Base-by-base conservation (phyloP, 2,329 filamentous ascomycete genomes). In the Mycocentrospora acerina region DNA sequence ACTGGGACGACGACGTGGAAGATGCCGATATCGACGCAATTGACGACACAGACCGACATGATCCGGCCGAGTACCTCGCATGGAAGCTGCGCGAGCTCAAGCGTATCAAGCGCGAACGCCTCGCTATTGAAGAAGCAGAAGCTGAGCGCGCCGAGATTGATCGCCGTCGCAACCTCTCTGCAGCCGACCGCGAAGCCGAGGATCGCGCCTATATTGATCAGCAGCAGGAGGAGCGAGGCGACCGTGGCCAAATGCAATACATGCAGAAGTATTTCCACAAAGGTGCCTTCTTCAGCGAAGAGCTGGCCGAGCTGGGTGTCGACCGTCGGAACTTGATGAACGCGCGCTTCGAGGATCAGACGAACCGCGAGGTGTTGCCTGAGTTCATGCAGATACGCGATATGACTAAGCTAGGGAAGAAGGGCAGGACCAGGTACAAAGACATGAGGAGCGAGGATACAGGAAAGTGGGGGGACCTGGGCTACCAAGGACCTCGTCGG, bases 221-320 rank as follows among this genome's bases (percentile, higher is more conserved):
- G 51, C 91, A 97, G 68, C 82, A 85, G 54, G 86, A 86, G 46
- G 90, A 95, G 48, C 73, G 75, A 16, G 87, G 88, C 56, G 45
- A 75, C 34, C 84, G 85, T 44, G 89, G 89, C 36, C 86, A 91
- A 69, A 88, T 93, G 77, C 80, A 80, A 2, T 96, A 83, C 66
- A 88, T 97, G 86, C 90, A 96, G 62, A 90, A 90, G 64, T 98
- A 97, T 72, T 90, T 88, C 69, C 93, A 98, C 76, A 91, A 90
- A 71, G 93, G 93, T 32, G 93, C 93, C 12, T 98, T 97, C 73
- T 97, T 88, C 74, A 86, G 86, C 52, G 88, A 90, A 35, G 87
- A 94, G 55, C 78, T 83, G 35, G 81, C 83, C 53, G 82, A 81
- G 12, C 82, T 87, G 47, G 88, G 88, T 1, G 73, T 96, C 30